Evolutionary conservation across 2,329 filamentous ascomycete species (phyloP), one percentile per base, ranked within the genome.

Genomic region (Colletotrichum chlorophyti): DNA sequence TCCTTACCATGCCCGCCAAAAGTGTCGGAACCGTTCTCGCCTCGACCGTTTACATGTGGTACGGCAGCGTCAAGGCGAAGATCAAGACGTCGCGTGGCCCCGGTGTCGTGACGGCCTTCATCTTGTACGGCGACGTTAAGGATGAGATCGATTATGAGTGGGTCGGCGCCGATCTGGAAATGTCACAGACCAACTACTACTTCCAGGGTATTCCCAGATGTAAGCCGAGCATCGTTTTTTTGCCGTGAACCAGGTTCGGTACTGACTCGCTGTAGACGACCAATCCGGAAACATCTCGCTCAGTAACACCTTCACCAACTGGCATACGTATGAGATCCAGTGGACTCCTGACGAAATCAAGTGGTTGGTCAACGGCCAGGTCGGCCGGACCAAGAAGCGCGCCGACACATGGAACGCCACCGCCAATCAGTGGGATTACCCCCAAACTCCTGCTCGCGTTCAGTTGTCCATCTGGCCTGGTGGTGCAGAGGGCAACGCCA

Each of bases 71-170:
- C 68, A 90, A 89, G 73, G 92, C 91, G 52, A 90, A 80, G 54
- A 80, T 98, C 74, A 95, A 92, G 81, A 94, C 93, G 0, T 90
- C 89, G 64, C 88, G 91, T 68, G 93, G 93, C 57, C 78, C 81
- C 41, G 95, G 95, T 81, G 95, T 99, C 19, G 90, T 99, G n/a
- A 96, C 93, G 2, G 94, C 93, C 26, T 99, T 99, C 72, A 99
- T 99, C 72, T 81, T 98, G 70, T 86, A 97, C 74, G 93, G 91
- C 31, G 94, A 98, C 69, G 90, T 96, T 69, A 96, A 97, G 82
- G 95, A 99, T 70, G 95, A 99, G 76, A 97, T 99, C 68, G 95
- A 99, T 78, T 98, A 92, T 72, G 95, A 99, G 74, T 98, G 90
- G 72, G 84, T 99, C 52, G 95, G 95, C 64, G 84, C 84, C 40